A percentile compares a stretch with the other conserved stretches of the same genome.
Conservation (phyloP, 2,329 filamentous ascomycete genomes). For the Aspergillus tanneri region DNA sequence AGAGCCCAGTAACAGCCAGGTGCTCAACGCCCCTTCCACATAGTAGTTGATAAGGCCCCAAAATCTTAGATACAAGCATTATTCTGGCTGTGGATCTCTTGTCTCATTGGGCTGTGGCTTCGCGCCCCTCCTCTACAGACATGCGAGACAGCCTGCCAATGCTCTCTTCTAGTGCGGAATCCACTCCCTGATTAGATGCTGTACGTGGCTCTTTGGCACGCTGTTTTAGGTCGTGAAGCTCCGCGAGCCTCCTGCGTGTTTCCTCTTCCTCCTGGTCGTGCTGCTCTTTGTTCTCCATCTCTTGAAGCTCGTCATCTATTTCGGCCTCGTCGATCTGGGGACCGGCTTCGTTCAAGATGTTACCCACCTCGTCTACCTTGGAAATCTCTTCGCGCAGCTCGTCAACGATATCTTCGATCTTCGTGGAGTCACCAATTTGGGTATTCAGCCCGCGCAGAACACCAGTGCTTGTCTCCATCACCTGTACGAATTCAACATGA, state of each 20-base stretch:
- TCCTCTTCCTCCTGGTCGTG: constrained; percentile 49
- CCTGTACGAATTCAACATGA: constrained; percentile 77
- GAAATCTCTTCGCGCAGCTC: constrained; percentile 75
- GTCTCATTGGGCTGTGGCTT: constrained; percentile 23
- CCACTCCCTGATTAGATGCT: constrained; percentile 28
- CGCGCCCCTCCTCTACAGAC: constrained; percentile 39
- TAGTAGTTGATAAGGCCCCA: too few species aligned
- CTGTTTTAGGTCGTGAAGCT: constrained; percentile 43
- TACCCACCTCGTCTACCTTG: constrained; percentile 77
- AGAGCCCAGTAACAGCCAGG: constrained; percentile 11
- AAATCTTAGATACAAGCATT: neutral
- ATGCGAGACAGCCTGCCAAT: constrained; percentile 42
- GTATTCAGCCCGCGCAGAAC: constrained; percentile 72
- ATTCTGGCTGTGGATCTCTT: neutral
- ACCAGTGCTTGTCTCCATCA: constrained; percentile 75
- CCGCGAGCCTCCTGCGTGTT: constrained; percentile 51
- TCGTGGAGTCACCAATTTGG: constrained; percentile 72
- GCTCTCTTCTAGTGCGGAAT: constrained; percentile 38
- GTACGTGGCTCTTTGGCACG: constrained; percentile 42
- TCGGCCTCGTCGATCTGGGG: constrained; percentile 71
- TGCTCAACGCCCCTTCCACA: neutral
- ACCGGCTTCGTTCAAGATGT: constrained; percentile 67
- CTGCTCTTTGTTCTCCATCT: constrained; percentile 63
- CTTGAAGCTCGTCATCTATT: constrained; percentile 83
- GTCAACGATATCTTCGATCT: constrained; percentile 74